Evolutionary conservation across 2,329 filamentous ascomycete species (phyloP).

Genomic region (Penicillium decumbens): DNA sequence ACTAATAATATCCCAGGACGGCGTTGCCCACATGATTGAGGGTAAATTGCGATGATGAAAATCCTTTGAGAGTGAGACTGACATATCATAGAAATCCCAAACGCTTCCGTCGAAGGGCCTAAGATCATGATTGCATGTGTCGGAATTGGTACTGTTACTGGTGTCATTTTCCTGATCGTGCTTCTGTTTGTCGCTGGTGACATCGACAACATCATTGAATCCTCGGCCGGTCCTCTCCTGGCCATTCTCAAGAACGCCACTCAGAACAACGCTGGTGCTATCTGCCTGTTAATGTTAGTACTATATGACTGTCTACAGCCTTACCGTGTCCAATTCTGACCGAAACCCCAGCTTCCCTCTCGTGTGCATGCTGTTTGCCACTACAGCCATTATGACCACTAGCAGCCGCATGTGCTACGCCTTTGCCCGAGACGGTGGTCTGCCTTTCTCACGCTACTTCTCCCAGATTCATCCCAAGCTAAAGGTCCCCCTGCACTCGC

Average conservation of each 20-base stretch:
- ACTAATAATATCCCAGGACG: conserved; percentile 25
- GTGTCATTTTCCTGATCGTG: conserved; percentile 58
- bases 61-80: neutral
- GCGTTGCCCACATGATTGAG: conserved; percentile 52
- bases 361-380: conserved; percentile 31
- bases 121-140: conserved; percentile 64
- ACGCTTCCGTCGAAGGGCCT: conserved; percentile 53
- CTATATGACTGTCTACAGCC: neutral
- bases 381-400: conserved; percentile 35
- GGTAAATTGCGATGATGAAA: conserved; percentile 14
- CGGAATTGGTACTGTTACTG: conserved; percentile 58
- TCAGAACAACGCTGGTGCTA: conserved; percentile 55
- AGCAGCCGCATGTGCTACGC: conserved; percentile 37
- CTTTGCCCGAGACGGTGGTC: conserved; percentile 56
- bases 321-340: conserved; percentile 8
- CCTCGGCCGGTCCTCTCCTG: conserved; percentile 55
- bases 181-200: conserved; percentile 62
- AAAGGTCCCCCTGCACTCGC: conserved; percentile 62
- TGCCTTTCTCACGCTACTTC: conserved; percentile 59
- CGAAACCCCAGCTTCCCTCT: conserved; percentile 27
- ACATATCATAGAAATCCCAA: conserved; percentile 37
- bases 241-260: conserved; percentile 63
- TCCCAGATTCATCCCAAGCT: conserved; percentile 58
- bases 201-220: conserved; percentile 53
- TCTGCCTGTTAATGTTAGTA: conserved; percentile 57